Base-by-base conservation (phyloP, 352 stramenopile species). In the Pythium dissimile region DNA sequence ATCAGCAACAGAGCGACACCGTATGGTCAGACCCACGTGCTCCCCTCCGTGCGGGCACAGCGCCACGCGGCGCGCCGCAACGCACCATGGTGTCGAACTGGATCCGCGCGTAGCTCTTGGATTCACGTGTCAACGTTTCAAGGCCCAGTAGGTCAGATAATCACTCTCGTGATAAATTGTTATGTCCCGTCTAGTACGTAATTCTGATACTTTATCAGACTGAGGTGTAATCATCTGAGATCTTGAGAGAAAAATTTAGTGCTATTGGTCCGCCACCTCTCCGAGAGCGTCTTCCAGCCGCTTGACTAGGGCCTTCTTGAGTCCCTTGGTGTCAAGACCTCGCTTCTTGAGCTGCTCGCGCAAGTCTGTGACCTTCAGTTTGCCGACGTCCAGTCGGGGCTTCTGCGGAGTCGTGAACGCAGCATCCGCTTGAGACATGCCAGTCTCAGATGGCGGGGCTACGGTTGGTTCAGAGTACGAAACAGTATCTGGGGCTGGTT, bases 321-420 rank as follows among this genome's bases (percentile, higher is more conserved):
- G 70, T 1, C 82, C 82, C 54, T 89, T 89, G 3, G 67, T 77
- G 57, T 90, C 80, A 4, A 92, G 69, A 9, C 79, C 77, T 49
- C 82, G 71, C 66, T 77, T 77, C 62, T 89, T 88, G 13, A 92
- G 70, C 58, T 87, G 60, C 13, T 81, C 66, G 18, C 75, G 69
- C 26, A 92, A 64, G 43, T 90, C 80, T 1, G 73, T 64, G 30
- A 92, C 82, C 11, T 74, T 74, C 56, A 92, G 59, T 57, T 84
- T 86, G 34, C 60, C 63, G 13, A 85, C 53, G 54, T 75, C 38
- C 1, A 66, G 57, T 8, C 54, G 63, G 15, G 56, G 51, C 21
- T 66, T 63, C 23, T 54, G 46, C 3, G 53, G 52, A 13, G 66
- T 67, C 20, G 44, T 26, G 5, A 65, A 30, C 1, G 26, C 20